These are phyloP conservation scores for Zychaea mexicana DNA, from an alignment of 371 early-diverging fungal genomes.

Conservation along the genomic window DNA sequence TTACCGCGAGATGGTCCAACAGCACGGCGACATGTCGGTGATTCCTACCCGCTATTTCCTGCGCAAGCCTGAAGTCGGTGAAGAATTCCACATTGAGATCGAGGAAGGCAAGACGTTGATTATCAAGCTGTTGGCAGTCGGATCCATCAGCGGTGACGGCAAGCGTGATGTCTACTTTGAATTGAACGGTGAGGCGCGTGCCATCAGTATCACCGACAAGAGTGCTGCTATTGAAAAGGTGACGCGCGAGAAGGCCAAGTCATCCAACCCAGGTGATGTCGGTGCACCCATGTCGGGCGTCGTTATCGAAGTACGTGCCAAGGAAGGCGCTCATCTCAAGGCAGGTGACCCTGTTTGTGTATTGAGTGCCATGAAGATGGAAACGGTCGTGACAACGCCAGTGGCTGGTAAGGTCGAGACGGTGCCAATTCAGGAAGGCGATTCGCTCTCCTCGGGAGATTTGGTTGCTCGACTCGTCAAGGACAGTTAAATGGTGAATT, in stretches of 20 bases:
- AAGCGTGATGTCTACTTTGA: conserved; percentile 94
- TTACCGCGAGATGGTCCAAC: conserved; percentile 68
- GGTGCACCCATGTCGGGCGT: conserved; percentile 97
- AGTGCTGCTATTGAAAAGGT: conserved; percentile 66
- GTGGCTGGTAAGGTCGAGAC: conserved; percentile 77
- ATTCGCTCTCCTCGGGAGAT: conserved; percentile 83
- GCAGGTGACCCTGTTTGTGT: conserved; percentile 90
- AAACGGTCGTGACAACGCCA: conserved; percentile 88
- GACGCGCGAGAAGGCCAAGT: conserved; percentile 79
- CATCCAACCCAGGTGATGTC: conserved; percentile 77
- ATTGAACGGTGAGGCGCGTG: conserved; percentile 93
- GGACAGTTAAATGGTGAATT: neutral
- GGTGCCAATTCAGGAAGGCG: conserved; percentile 72
- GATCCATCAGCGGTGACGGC: conserved; percentile 77
- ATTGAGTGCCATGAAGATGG: conserved; percentile 97
- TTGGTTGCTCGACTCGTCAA: conserved; percentile 66
- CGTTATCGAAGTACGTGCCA: conserved; percentile 87
- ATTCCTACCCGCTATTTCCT: conserved; percentile 93
- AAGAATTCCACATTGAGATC: conserved; percentile 86
- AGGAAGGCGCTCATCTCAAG: conserved; percentile 80
- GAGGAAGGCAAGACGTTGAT: conserved; percentile 91
- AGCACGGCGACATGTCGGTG: conserved; percentile 84
- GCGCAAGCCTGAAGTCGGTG: conserved; percentile 79
- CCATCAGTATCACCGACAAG: conserved; percentile 70
- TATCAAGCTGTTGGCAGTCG: conserved; percentile 88